Evolutionary conservation across 169 alveolate genomes (phyloP).

Genomic region (Babesia sp.): DNA sequence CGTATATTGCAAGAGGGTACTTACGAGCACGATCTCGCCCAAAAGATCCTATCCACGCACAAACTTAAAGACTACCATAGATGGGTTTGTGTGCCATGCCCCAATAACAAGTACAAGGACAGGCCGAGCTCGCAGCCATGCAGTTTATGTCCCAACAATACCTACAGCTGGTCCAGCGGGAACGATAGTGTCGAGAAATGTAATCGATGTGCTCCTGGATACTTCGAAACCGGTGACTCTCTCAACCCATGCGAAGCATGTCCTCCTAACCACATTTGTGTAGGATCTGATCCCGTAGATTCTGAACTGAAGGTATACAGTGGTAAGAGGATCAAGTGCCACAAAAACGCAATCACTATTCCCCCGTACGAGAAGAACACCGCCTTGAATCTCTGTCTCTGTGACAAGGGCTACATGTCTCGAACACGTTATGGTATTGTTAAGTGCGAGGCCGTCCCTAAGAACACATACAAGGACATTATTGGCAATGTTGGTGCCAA

Average conservation of each 20-base stretch:
- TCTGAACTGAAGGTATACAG: conserved; percentile 36
- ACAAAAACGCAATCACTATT: conserved; percentile 68
- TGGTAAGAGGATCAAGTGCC: conserved; percentile 73
- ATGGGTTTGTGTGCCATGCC: conserved; percentile 49
- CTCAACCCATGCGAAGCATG: conserved; percentile 68
- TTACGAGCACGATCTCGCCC: conserved; percentile 1
- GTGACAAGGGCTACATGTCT: conserved; percentile 66
- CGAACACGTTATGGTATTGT: conserved; percentile 22
- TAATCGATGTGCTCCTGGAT: conserved; percentile 68
- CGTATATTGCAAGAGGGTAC: neutral
- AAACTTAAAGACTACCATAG: neutral
- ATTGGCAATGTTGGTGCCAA: conserved; percentile 64
- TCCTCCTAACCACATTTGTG: conserved; percentile 74
- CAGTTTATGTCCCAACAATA: conserved; percentile 42
- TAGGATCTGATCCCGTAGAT: conserved; percentile 71
- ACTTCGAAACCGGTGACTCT: conserved; percentile 52
- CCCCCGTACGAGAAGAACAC: conserved; percentile 69
- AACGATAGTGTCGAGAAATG: conserved; percentile 39
- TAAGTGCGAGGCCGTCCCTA: conserved; percentile 50
- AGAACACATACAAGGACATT: conserved; percentile 57
- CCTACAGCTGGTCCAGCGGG: conserved; percentile 36
- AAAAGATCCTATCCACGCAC: neutral
- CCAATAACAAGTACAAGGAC: conserved; percentile 35
- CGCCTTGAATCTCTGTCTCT: conserved; percentile 69
- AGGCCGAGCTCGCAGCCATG: conserved; percentile 9